Evolutionary conservation across 805 yeast genomes (phyloP), one percentile per base, ranked within the genome.

Genomic region (Kluyveromyces aestuarii): DNA sequence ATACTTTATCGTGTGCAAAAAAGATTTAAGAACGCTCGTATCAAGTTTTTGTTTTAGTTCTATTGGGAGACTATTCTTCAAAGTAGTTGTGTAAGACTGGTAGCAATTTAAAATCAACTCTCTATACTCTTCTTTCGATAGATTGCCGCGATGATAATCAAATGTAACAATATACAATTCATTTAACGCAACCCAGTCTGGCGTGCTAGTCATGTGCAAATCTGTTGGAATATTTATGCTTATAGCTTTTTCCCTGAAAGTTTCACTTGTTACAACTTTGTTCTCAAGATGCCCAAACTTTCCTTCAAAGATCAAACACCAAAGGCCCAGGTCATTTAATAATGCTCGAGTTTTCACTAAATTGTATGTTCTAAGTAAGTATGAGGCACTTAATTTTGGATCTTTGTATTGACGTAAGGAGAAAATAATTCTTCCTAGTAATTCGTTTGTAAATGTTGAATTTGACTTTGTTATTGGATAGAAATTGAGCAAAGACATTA

Each of bases 241-340:
- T 2, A 52, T 40, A 8, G 45, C 27, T 1, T 37, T 27, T 1
- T 44, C 21, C 6, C 14, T 30, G 11, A 19, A 19, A 13, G 10
- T 19, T 40, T 57, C 58, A 27, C 48, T 45, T 13, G 17, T 35
- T 13, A 55, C 37, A n/a, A 45, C 41, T 4, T 47, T 19, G 5
- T 47, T 35, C 4, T 51, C 16, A 30, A 59, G 37, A 18, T 40
- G 39, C 8, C 37, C 40, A n/a, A 52, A 43, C 9, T 52, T 44
- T 7, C 47, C 44, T 46, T 60, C 62, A 38, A 56, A 58, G 3
- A 57, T 48, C n/a, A 57, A 46, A 9, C 60, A 49, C 64, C 64
- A 60, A 11, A 64, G 8, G 0, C 68, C 67, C 9, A 64, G 46
- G 1, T 58, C 49, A 46, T 64, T 64, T 36, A 64, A 30, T 13